Evolutionary conservation across 2,329 filamentous ascomycete species (phyloP), one percentile per base, ranked within the genome.

Genomic region (Calonectria crousiana): DNA sequence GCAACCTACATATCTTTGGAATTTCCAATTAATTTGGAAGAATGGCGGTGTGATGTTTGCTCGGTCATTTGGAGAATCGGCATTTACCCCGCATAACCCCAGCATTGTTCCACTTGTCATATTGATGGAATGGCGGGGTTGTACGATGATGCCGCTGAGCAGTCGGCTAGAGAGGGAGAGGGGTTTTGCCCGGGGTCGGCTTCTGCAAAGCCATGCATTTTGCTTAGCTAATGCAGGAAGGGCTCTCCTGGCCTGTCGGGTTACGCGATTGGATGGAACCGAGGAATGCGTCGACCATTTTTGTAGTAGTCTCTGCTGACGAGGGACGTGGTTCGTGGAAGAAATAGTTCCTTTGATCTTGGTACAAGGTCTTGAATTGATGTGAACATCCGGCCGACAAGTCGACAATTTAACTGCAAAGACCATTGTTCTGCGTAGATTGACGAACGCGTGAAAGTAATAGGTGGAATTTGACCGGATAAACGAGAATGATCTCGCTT

Each of bases 401-500:
- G 23, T 62, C 26, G 32, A 38, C 6, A 62, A 62, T 41, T 62
- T 14, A 28, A 41, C 38, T 62, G 36, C 16, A 20, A 30, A 41
- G 56, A 6, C 23, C 14, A 62, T 30, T 30, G 56, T 41, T 62
- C 30, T 30, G 52, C 26, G 18, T 56, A 16, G 26, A 32, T 4
- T 18, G 14, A 30, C 16, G 23, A 6, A 20, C 14, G 23, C 36
- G 13, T 62, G 56, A 26, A 38, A 41, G 41, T 62, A 41, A 62
- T 34, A 62, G 56, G 56, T 62, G 56, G 56, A 62, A 62, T 62
- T 62, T 62, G 41, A 30, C 56, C 56, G 56, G 56, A 62, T 6
- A 62, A 62, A 28, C 26, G 16, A 28, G 6, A 62, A 30, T 13
- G 14, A 26, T 41, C 56, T 62, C 34, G 56, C 23, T 62, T 62